These are phyloP conservation scores for Pseudopyricularia cyperi DNA, from an alignment of 2,329 filamentous ascomycete species.

Conservation along the genomic window DNA sequence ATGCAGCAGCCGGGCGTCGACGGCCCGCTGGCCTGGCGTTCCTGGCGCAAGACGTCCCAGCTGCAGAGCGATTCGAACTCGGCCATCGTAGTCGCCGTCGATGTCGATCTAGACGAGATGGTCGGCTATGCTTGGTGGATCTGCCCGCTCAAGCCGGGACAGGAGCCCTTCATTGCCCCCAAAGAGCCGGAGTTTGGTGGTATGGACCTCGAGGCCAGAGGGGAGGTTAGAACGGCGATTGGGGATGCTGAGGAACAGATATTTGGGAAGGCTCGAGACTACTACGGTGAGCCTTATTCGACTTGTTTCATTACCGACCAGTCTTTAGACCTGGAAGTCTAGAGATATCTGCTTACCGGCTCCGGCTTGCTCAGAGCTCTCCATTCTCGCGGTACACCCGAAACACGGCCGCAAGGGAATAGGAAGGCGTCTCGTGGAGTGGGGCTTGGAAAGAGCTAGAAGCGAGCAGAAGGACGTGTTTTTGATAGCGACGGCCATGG, in stretches of 20 bases:
- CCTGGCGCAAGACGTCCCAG: slow-evolving; percentile 6
- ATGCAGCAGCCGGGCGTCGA: slow-evolving; percentile 5
- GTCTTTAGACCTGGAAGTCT: not conserved
- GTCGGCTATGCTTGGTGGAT: slow-evolving; percentile 11
- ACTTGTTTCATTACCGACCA: not conserved
- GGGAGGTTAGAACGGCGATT: slow-evolving; percentile 4
- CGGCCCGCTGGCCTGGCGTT: slow-evolving; percentile 6
- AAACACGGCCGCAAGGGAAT: slow-evolving; percentile 13
- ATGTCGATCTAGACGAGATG: slow-evolving; percentile 2
- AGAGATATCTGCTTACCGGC: not conserved
- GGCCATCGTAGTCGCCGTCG: slow-evolving; percentile 9
- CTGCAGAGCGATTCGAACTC: slow-evolving; percentile 4
- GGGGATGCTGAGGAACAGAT: slow-evolving; percentile 2
- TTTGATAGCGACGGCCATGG: slow-evolving; percentile 10
- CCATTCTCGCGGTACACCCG: slow-evolving; percentile 11
- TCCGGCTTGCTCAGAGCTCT: slow-evolving; percentile 8
- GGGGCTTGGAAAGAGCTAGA: slow-evolving; percentile 10
- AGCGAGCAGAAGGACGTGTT: slow-evolving; percentile 8
- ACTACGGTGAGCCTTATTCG: not conserved
- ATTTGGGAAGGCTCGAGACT: slow-evolving; percentile 8
- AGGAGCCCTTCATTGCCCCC: not conserved
- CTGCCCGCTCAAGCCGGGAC: slow-evolving; percentile 3
- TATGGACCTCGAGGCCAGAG: slow-evolving; percentile 7
- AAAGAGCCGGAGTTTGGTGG: slow-evolving; percentile 2
- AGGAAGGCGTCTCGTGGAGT: slow-evolving; percentile 10